A percentile compares a stretch with the other conserved stretches of the same genome.
phyloP scores from a whole-genome alignment of 2,329 filamentous ascomycete species.

The Eutypa lata region DNA sequence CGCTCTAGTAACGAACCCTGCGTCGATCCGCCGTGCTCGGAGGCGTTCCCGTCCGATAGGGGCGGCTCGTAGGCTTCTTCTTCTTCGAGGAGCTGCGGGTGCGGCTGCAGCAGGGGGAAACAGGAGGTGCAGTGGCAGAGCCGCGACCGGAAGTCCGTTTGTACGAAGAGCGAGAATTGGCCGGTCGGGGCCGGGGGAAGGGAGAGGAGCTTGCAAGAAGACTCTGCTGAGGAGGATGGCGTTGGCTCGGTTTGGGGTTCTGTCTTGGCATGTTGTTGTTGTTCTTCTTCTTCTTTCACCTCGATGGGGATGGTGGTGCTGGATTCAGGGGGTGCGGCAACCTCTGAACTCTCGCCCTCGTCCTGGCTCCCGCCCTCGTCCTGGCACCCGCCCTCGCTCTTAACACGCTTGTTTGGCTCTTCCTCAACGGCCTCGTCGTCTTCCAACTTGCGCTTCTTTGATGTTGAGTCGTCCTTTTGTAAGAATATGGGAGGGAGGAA shows the following conservation, averaged over 20 bases:
- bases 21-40: conserved; percentile 53
- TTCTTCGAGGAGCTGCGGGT: conserved; percentile 85
- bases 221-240: conserved; percentile 6
- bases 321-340: conserved; percentile 5
- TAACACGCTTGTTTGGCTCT: conserved; percentile 48
- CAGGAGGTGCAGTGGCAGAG: conserved; percentile 83
- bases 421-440: conserved; percentile 42
- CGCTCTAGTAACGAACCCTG: conserved; percentile 81
- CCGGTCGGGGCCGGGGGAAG: conserved; percentile 55
- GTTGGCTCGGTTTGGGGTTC: conserved; percentile 5
- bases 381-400: conserved; percentile 35
- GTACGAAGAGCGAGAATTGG: conserved; percentile 79
- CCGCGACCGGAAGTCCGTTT: conserved; percentile 71
- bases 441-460: conserved; percentile 67
- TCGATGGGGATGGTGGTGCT: conserved; percentile 5
- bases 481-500: conserved; percentile 73
- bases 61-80: conserved; percentile 94
- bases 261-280: no score
- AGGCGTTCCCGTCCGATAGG: conserved; percentile 62
- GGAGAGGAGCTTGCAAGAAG: conserved; percentile 59
- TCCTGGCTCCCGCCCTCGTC: conserved; percentile 27
- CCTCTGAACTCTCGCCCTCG: conserved; percentile 26
- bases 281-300: conserved; percentile 21
- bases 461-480: conserved; percentile 21
- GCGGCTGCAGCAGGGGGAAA: conserved; percentile 66